Evolutionary conservation across 495 filamentous ascomycete genomes (phyloP), one percentile per base, ranked within the genome.

Genomic region (Penicillium coprophilum): DNA sequence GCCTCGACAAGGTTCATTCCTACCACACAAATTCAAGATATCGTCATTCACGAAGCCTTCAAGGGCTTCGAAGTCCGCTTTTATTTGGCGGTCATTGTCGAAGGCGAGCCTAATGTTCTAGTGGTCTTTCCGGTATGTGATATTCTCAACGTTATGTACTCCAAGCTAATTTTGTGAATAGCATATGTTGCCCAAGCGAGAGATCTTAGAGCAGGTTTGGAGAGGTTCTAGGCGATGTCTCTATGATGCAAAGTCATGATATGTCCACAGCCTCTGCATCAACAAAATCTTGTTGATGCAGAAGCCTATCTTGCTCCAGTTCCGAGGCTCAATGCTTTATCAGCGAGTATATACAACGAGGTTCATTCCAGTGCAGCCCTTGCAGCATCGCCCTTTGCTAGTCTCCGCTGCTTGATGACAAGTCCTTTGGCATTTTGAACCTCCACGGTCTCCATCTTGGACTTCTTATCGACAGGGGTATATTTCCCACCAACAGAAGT

Each of bases 1-100:
- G 73, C 81, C n/a, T 78, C 82, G 13, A 91, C 91, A 51, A 77
- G 92, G 55, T 99, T 97, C 67, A 97, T 99, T 30, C 94, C 95
- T 5, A 96, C 94, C 1, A 88, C 85, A 3, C 84, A 88, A 66
- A 95, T 97, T 39, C 87, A 88, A 52, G 94, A 97, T 72, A 87
- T 97, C 54, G 81, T 96, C 53, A 89, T 99, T 44, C 91, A 97
- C 70, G 94, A 99, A 71, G 94, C 93, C 31, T 97, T 97, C 73
- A 84, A 83, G 56, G 93, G 94, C 39, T 95, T 96, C 67, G 90
- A 91, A 71, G 93, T 97, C 46, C 77, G 87, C 51, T 95, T 91
- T 68, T 96, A 96, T 70, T 76, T 99, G 13, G 84, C 87, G 10
- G 89, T 97, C 11, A 86, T 96, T 59, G 92, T 97, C 46, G 89